A percentile compares a stretch with the other conserved stretches of the same genome.
phyloP scores from a whole-genome alignment of 179 eudicot genomes.

The Beta lomatogona region DNA sequence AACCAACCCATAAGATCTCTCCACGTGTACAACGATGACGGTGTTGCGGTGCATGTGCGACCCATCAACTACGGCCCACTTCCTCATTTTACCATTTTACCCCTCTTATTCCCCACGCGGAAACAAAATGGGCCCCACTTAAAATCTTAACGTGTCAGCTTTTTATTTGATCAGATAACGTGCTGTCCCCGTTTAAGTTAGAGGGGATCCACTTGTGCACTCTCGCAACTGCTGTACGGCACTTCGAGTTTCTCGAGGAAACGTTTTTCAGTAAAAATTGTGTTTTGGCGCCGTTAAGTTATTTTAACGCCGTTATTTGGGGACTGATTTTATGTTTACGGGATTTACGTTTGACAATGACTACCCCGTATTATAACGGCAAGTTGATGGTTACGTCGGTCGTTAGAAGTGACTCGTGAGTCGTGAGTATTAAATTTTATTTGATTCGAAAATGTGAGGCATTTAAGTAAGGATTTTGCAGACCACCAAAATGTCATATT shows the following conservation, averaged over 20 bases:
- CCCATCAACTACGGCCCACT: conserved; percentile 28
- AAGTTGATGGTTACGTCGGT: background rate
- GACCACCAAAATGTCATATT: background rate
- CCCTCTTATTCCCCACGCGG: conserved; percentile 33
- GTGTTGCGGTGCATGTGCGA: conserved; percentile 31
- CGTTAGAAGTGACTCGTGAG: too few relatives aligned
- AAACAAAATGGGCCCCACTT: conserved; percentile 17
- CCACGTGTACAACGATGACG: conserved; percentile 27
- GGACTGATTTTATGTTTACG: too few relatives aligned
- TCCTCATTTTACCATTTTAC: background rate
- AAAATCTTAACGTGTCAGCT: background rate
- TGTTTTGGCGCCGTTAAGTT: background rate
- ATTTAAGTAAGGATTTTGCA: background rate
- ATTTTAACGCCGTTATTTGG: too few relatives aligned
- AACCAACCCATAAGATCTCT: background rate
- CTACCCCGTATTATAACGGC: too few relatives aligned
- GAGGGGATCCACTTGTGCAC: background rate
- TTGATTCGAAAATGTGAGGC: background rate
- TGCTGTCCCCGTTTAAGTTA: conserved; percentile 25
- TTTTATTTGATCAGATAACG: conserved; percentile 9
- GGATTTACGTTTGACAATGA: too few relatives aligned
- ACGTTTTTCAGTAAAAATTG: background rate
- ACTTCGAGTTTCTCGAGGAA: too few relatives aligned
- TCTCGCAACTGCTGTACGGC: conserved; percentile 7
- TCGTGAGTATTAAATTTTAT: too few relatives aligned